phyloP scores from a whole-genome alignment of 139 green algal genomes.

The Chlorella sp. region DNA sequence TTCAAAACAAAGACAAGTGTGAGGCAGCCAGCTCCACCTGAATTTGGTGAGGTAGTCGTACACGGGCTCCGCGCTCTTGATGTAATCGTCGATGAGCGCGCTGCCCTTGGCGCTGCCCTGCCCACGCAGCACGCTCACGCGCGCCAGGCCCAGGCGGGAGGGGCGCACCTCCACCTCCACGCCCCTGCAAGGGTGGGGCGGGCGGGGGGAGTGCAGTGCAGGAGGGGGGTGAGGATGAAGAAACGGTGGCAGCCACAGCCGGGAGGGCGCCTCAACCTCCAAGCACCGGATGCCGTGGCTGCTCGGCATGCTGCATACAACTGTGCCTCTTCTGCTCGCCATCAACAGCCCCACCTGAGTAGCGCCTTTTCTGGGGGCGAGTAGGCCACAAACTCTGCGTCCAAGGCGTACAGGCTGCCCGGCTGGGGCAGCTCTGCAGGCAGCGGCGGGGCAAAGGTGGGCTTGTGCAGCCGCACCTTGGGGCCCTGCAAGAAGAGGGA shows the following conservation, averaged over 20 bases:
- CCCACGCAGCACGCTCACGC: conserved; percentile 89
- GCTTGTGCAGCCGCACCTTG: conserved; percentile 32
- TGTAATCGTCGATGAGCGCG: conserved; percentile 95
- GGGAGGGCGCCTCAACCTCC: too few species aligned
- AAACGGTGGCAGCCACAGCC: too few species aligned
- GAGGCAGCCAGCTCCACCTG: conserved; percentile 22
- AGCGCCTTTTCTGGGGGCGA: conserved; percentile 62
- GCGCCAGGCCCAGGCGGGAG: conserved; percentile 83
- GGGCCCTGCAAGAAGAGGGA: conserved; percentile 38
- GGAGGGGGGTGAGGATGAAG: background rate
- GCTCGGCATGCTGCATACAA: background rate
- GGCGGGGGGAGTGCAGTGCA: background rate
- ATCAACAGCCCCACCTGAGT: background rate
- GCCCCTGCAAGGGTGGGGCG: conserved; percentile 7
- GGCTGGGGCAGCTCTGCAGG: conserved; percentile 61
- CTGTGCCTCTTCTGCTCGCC: too few species aligned
- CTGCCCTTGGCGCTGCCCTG: conserved; percentile 62
- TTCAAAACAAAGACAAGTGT: background rate
- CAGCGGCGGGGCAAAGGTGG: conserved; percentile 73
- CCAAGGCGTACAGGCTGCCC: conserved; percentile 86
- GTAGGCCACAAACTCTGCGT: conserved; percentile 94
- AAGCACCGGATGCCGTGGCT: too few species aligned
- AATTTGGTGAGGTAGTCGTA: conserved; percentile 96
- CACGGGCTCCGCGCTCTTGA: conserved; percentile 88
- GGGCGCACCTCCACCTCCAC: conserved; percentile 52